Evolutionary conservation across 805 yeast species (phyloP), one percentile per base, ranked within the genome.

Genomic region (Kurtzmaniella fragi): DNA sequence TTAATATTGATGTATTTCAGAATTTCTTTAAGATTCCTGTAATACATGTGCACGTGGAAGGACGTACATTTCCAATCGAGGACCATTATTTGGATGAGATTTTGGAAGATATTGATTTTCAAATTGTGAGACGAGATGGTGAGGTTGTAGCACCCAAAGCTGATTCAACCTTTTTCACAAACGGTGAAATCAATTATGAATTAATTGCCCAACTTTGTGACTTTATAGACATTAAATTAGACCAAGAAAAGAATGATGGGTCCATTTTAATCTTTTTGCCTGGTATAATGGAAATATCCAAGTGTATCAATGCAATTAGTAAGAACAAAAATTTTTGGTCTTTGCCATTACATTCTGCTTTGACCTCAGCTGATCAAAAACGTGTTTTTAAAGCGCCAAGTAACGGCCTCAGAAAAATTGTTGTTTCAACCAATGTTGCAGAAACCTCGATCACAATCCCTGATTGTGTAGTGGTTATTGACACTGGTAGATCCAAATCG

Each of bases 391-490:
- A 61, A 31, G 48, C 50, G 2, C 77, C 86, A 3, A 12, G 13
- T 1, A 46, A 42, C 0, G 82, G 80, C 11, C 43, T 53, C 1
- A 70, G 96, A 45, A 91, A 91, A 49, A 75, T 91, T 29, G 89
- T 91, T 10, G 91, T 84, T 0, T 78, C 96, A 1, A 91, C 99
- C 0, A 90, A 91, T 55, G 86, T 91, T 42, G 99, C 99, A 0
- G 99, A 91, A 62, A 91, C 99, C 0, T 91, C 99, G 12, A 89
- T 91, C 47, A 91, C 99, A 1, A 91, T 91, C 40, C 87, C 96
- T 12, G 99, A 91, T 60, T 86, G 91, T 60, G 96, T 89, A 9
- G 95, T 80, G 0, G 96, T 91, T 1, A 75, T 91, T 32, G 98
- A 91, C 54, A 66, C 85, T 1, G 99, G 99, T 2, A 68, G 88